These are phyloP conservation scores for Gyromitra esculenta DNA, from an alignment of 2,329 filamentous ascomycete genomes.

Conservation along the genomic window DNA sequence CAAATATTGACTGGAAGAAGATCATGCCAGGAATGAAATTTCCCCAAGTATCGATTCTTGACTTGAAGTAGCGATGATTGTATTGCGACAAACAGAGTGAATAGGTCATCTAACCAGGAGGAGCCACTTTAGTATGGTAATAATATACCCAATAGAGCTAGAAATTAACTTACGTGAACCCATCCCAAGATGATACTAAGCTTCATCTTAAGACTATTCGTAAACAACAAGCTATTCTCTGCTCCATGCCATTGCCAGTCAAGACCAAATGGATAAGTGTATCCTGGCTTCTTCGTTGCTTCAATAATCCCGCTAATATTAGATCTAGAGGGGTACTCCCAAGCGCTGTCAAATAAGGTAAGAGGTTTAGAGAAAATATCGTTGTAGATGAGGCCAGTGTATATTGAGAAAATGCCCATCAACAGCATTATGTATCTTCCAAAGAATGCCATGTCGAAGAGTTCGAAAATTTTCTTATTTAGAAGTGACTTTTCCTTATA, in stretches of 20 bases:
- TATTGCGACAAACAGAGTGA: conserved; percentile 91
- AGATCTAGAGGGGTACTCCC: conserved; percentile 81
- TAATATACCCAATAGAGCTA: background rate
- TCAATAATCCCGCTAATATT: conserved; percentile 71
- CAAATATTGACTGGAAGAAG: conserved; percentile 99
- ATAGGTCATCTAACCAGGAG: conserved; percentile 80
- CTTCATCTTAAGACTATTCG: conserved; percentile 99
- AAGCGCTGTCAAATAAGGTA: conserved; percentile 87
- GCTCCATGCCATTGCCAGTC: conserved; percentile 97
- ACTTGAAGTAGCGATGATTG: conserved; percentile 95
- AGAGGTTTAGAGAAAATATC: conserved; percentile 95
- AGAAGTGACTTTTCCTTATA: conserved; percentile 88
- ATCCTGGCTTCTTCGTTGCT: conserved; percentile 74
- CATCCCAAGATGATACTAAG: conserved; percentile 97
- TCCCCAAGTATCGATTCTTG: conserved; percentile 92
- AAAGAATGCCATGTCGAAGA: conserved; percentile 98
- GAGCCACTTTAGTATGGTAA: conserved; percentile 13
- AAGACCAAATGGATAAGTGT: conserved; percentile 93
- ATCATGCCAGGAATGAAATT: conserved; percentile 99
- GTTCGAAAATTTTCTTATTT: conserved; percentile 90
- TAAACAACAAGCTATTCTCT: conserved; percentile 93
- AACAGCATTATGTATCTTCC: conserved; percentile 98
- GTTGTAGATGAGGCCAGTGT: conserved; percentile 97
- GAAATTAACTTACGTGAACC: conserved; percentile 70
- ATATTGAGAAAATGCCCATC: conserved; percentile 97